Evolutionary conservation across 441 rosid genomes (phyloP).

Genomic region (Syzygium syzygioides): DNA sequence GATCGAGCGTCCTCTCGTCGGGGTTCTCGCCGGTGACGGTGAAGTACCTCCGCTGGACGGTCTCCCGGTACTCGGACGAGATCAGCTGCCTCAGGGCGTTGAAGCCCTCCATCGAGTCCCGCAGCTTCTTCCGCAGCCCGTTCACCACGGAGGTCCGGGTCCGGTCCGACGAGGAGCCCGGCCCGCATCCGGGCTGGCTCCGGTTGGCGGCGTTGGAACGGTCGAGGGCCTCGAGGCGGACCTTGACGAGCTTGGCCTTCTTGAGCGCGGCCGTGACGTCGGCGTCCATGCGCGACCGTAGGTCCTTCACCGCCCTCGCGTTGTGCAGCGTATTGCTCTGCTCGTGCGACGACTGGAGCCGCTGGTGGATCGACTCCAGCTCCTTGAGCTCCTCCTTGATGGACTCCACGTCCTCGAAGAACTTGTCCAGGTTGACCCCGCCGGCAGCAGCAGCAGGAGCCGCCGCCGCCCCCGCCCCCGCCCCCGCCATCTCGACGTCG

Average conservation of each 20-base stretch:
- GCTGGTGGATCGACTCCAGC: slow-evolving; percentile 8
- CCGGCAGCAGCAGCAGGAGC: background rate
- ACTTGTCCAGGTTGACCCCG: slow-evolving; percentile 15
- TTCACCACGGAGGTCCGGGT: slow-evolving; percentile 16
- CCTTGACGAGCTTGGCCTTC: slow-evolving; percentile 15
- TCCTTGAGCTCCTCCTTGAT: slow-evolving; percentile 16
- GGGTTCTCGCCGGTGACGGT: slow-evolving; percentile 22
- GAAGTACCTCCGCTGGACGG: slow-evolving; percentile 17
- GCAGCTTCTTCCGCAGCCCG: slow-evolving; percentile 23
- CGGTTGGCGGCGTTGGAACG: slow-evolving; percentile 19
- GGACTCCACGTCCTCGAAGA: slow-evolving; percentile 22
- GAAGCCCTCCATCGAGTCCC: slow-evolving; percentile 16
- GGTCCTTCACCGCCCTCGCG: slow-evolving; percentile 15
- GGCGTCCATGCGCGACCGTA: slow-evolving; percentile 12
- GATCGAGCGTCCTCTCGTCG: slow-evolving; percentile 13
- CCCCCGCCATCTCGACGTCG: slow-evolving; percentile 3
- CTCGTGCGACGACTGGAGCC: slow-evolving; percentile 14
- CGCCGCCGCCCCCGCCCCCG: background rate
- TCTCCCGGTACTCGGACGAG: slow-evolving; percentile 18
- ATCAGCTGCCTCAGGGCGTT: slow-evolving; percentile 14
- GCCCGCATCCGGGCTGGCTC: slow-evolving; percentile 19
- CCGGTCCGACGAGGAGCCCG: slow-evolving; percentile 17
- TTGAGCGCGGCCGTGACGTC: slow-evolving; percentile 14
- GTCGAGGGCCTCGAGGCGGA: slow-evolving; percentile 19
- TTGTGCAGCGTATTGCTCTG: slow-evolving; percentile 19